A percentile compares a stretch with the other conserved stretches of the same genome.
Evolutionary conservation across 2,329 filamentous ascomycete species (phyloP).

Genomic region (Verticillium tricorpus): DNA sequence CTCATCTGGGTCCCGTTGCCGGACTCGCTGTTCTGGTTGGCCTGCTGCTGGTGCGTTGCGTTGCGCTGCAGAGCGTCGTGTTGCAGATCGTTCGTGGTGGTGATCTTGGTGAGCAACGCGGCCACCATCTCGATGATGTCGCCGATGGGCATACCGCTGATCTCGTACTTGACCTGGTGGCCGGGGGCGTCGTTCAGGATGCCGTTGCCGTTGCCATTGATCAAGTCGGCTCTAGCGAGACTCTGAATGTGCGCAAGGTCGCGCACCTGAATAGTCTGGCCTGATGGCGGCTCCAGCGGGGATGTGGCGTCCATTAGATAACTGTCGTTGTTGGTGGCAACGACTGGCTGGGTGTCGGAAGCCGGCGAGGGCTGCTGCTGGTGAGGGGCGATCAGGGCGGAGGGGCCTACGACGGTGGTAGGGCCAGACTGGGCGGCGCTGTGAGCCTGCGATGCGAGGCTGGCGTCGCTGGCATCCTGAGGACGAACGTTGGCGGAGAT

Average conservation of each 20-base stretch:
- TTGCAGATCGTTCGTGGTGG: conserved; percentile 89
- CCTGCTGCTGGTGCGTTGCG: conserved; percentile 53
- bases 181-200: conserved; percentile 45
- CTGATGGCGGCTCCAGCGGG: conserved; percentile 22
- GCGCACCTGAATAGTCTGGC: conserved; percentile 68
- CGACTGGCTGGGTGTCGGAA: conserved; percentile 24
- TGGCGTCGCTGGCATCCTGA: conserved; percentile 34
- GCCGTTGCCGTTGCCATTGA: conserved; percentile 46
- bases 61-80: conserved; percentile 85
- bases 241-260: conserved; percentile 89
- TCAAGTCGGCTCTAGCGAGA: conserved; percentile 74
- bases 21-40: conserved; percentile 38
- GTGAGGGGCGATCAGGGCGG: conserved; percentile 11
- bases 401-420: conserved; percentile 10
- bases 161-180: conserved; percentile 73
- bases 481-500: conserved; percentile 28
- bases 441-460: conserved; percentile 41
- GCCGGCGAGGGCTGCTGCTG: conserved; percentile 30
- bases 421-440: conserved; percentile 8
- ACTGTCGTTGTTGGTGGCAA: conserved; percentile 15
- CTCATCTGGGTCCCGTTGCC: conserved; percentile 56
- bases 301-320: conserved; percentile 20
- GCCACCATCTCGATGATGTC: conserved; percentile 99
- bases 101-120: conserved; percentile 92
- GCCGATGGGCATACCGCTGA: conserved; percentile 93